phyloP scores from a whole-genome alignment of 768 basidiomycete species.

The Boletus rubropictus region DNA sequence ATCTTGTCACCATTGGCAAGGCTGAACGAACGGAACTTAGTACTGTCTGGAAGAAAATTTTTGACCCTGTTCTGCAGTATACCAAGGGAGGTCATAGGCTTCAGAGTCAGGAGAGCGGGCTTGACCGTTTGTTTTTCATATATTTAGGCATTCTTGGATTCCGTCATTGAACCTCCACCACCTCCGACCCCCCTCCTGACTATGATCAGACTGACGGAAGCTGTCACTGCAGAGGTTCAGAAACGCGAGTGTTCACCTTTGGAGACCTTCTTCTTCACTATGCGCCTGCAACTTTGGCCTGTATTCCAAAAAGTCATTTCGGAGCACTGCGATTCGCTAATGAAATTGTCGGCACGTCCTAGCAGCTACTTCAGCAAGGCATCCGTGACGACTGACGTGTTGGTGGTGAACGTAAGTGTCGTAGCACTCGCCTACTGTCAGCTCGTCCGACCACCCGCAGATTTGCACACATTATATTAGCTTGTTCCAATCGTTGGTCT shows the following conservation, averaged over 20 bases:
- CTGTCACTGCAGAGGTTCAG: constrained; percentile 68
- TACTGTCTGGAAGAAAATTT: constrained; percentile 83
- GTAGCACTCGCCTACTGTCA: background rate
- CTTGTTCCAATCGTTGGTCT: constrained; percentile 79
- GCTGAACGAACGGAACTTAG: constrained; percentile 57
- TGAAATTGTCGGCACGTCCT: constrained; percentile 72
- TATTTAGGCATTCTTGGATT: constrained; percentile 58
- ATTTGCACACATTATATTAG: constrained; percentile 73
- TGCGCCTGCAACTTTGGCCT: constrained; percentile 89
- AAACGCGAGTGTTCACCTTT: constrained; percentile 73
- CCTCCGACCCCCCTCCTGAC: constrained; percentile 74
- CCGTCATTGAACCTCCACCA: constrained; percentile 67
- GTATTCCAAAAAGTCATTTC: constrained; percentile 87
- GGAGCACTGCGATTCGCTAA: constrained; percentile 75
- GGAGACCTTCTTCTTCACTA: constrained; percentile 72
- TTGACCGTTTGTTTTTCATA: background rate
- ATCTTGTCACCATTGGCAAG: constrained; percentile 40
- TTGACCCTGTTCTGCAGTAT: constrained; percentile 89
- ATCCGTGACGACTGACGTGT: constrained; percentile 58
- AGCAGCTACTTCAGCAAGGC: constrained; percentile 59
- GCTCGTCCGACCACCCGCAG: constrained; percentile 27
- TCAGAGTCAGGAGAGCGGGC: background rate
- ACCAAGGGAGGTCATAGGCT: constrained; percentile 49
- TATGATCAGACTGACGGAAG: constrained; percentile 89
- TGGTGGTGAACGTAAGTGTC: constrained; percentile 53